Evolutionary conservation across 371 early-diverging fungal species (phyloP), one percentile per base, ranked within the genome.

Genomic region (Mucor sp.): DNA sequence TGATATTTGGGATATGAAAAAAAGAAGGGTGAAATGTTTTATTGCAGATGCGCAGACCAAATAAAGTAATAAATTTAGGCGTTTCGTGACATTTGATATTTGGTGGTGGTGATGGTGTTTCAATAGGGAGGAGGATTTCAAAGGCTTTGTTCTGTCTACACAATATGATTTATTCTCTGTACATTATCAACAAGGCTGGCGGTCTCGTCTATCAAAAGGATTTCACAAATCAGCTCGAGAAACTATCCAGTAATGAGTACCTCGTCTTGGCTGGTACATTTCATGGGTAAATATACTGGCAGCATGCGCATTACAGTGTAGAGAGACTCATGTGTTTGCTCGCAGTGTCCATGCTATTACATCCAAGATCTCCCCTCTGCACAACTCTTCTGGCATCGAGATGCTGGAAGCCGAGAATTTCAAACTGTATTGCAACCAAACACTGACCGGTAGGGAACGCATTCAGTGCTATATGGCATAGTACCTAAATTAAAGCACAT

Each of bases 171-270:
- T 93, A 91, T 72, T 91, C 95, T 8, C 75, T 98, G 28, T 96
- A 92, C 76, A 95, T 98, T 77, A 95, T 98, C 77, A 97, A 96
- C 86, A 96, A 97, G 70, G 95, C 98, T 7, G 98, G 99, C 39
- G 97, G 98, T 64, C 89, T 98, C 44, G 92, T 96, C 41, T 98
- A 96, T 79, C 91, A 95, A 75, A 91, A 89, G 73, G 96, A 97
- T 77, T 98, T 93, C 77, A 85, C 87, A 12, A 88, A 89, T 28
- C 90, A 94, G 8, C 84, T 96, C 17, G 85, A 86, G 14, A 93
- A 92, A 65, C 85, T 99, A 19, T 89, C 94, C 0, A 90, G 90
- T 57, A 99, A 99, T 79, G 99, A 99, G 74, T 96, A 97, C 64
- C 86, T 99, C 17, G 96, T 98, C 6, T 81, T 99, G 32, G 98